A percentile compares a stretch with the other conserved stretches of the same genome.
Conservation (phyloP, 1,284 basidiomycete species). For the Trichosporon coremiiforme region DNA sequence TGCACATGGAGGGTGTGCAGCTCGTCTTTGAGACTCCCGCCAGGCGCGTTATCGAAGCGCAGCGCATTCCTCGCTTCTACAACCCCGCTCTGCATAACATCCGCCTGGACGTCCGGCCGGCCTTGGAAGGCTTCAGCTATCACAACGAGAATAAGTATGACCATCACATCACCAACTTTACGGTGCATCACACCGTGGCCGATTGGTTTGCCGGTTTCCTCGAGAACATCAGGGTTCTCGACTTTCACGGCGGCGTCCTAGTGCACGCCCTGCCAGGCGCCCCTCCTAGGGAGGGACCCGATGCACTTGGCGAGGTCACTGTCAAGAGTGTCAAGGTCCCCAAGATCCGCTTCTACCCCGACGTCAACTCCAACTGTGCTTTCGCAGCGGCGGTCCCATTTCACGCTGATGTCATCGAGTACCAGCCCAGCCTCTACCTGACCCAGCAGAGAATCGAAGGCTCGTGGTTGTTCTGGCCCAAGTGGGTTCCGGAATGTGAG, state of each 20-base stretch:
- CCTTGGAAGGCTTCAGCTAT: background rate
- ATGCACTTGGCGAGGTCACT: background rate
- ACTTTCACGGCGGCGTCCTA: background rate
- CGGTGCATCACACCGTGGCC: background rate
- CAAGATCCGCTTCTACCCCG: background rate
- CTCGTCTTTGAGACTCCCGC: constrained; percentile 9
- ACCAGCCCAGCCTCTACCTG: background rate
- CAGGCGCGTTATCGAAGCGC: background rate
- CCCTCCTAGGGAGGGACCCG: background rate
- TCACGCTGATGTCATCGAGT: background rate
- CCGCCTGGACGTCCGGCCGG: background rate
- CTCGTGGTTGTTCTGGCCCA: background rate
- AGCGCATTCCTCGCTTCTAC: background rate
- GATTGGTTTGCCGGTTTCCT: constrained; percentile 14
- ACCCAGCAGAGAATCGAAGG: background rate
- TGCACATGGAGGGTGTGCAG: background rate
- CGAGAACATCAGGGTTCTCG: background rate
- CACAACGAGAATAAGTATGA: background rate
- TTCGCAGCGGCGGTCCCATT: background rate
- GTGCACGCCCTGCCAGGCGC: background rate
- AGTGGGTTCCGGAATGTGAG: background rate
- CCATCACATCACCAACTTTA: background rate
- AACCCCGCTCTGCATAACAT: background rate
- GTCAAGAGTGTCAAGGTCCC: constrained; percentile 2
- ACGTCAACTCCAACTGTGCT: background rate